Evolutionary conservation across 1,139 yeast genomes (phyloP), one percentile per base, ranked within the genome.

Genomic region (Blastobotrys elegans): DNA sequence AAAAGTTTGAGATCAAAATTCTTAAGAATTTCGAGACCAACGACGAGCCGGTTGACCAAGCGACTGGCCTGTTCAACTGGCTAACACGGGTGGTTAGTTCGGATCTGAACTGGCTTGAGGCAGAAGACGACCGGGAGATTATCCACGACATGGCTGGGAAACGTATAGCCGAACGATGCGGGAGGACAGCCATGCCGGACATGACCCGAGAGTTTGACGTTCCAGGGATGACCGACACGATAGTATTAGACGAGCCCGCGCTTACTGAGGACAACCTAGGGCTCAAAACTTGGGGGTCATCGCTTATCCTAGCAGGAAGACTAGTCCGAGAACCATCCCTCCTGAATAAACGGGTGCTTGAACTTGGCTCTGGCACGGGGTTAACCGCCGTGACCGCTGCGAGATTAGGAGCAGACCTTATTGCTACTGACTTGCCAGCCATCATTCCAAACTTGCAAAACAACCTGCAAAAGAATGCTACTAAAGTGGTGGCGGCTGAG

Each of bases 281-380:
- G 0, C 73, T 88, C 62, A 89, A 90, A 56, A 92, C 98, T 0
- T 92, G 98, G 98, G 98, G 97, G 0, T 84, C 97, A 0, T 80
- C 97, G 0, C 68, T 86, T 29, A 74, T 87, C 1, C 68, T 92
- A 18, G 75, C 94, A 1, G 75, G 79, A 46, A 66, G 82, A 41
- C 61, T 85, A 5, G 67, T 72, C 1, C 46, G 55, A 2, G 60
- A 62, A 8, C 60, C 56, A 41, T 27, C 51, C 55, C 16, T 57
- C 54, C 17, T 57, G 14, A 17, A 14, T 33, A 75, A 40, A 35
- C 51, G 40, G 71, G 70, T 7, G 0, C 65, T 92, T 13, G 98
- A 92, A 60, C 69, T 92, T 21, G 98, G 98, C 0, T 75, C 97
- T 0, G 98, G 98, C 0, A 92, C 98, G 0, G 98, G 98, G 0